Base-by-base conservation (phyloP, 2,329 filamentous ascomycete species). In the Fusarium scirpi region DNA sequence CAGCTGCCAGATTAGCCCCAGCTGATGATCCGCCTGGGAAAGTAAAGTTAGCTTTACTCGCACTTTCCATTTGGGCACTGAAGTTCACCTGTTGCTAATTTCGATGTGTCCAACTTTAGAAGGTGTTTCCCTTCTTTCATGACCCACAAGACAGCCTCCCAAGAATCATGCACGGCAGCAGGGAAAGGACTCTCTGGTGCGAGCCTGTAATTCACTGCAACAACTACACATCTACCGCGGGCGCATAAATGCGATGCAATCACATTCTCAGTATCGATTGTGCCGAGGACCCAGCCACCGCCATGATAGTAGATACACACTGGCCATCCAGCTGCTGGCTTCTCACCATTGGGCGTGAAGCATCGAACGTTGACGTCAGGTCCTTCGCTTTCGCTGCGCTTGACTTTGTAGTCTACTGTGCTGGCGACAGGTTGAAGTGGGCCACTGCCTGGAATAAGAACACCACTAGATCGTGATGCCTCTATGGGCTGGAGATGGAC, bases 241-340 rank as follows among this genome's bases (percentile, higher is more conserved):
- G 56, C 38, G 2, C 62, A 66, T 0, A 66, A 27, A 56, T 66
- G 48, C 1, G 62, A 66, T 9, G 63, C 63, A 12, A 66, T 66
- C 0, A 67, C 48, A 8, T 66, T 66, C 22, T 66, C 63, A 2
- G 63, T 66, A 1, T 48, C 55, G 24, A 66, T 67, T 6, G 62
- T 66, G 0, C 62, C 62, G 1, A 66, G 48, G 18, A 66, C 62
- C 63, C 62, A 66, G 2, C 55, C 63, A 2, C 62, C 63, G 8
- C 63, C 63, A 5, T 66, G 63, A 8, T 55, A 66, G 6, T 62
- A 66, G 5, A 66, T 6, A 11, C 63, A 66, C 1, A 66, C 62
- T 4, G 62, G 55, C 63, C 62, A 66, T n/a, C 62, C 63, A 0
- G 29, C 13, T 6, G 12, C 47, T 3, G 62, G 56, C 6, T 30